Evolutionary conservation across 768 basidiomycete genomes (phyloP).

Genomic region (Suillus luteus): DNA sequence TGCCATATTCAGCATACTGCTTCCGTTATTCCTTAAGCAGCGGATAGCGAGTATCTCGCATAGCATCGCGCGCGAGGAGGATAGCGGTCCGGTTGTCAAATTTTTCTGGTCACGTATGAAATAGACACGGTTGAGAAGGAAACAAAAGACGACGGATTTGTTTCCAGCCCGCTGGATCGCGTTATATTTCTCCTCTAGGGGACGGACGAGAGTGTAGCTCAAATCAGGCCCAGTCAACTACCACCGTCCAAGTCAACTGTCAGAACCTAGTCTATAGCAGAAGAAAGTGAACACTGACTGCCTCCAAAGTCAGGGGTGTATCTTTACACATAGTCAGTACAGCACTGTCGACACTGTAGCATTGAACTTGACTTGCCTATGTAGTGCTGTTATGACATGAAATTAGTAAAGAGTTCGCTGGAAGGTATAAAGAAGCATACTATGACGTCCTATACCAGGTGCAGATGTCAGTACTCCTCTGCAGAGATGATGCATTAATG

Average conservation of each 20-base stretch:
- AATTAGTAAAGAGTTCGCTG: constrained; percentile 11
- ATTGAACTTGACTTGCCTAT: constrained; percentile 51
- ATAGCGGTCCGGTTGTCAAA: constrained; percentile 68
- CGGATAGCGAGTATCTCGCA: constrained; percentile 91
- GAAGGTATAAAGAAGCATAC: constrained; percentile 29
- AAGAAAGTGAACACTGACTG: constrained; percentile 46
- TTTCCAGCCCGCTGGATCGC: constrained; percentile 73
- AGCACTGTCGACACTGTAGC: not conserved
- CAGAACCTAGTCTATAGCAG: constrained; percentile 12
- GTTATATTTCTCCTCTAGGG: constrained; percentile 85
- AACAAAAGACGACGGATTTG: constrained; percentile 83
- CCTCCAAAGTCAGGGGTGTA: constrained; percentile 81
- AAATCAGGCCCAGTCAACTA: constrained; percentile 85
- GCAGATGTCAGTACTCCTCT: constrained; percentile 18
- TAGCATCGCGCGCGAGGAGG: constrained; percentile 72
- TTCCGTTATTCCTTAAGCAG: constrained; percentile 70
- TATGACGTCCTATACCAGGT: constrained; percentile 54
- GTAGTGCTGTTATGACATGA: constrained; percentile 51
- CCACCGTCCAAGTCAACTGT: constrained; percentile 2
- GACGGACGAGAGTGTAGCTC: constrained; percentile 87
- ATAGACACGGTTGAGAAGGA: constrained; percentile 84
- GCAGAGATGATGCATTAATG: constrained; percentile 14
- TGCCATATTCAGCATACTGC: constrained; percentile 67
- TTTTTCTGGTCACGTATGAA: constrained; percentile 74
- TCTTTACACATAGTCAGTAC: constrained; percentile 46